Evolutionary conservation across 345 rosid genomes (phyloP).

Genomic region (Bruguiera parviflora): DNA sequence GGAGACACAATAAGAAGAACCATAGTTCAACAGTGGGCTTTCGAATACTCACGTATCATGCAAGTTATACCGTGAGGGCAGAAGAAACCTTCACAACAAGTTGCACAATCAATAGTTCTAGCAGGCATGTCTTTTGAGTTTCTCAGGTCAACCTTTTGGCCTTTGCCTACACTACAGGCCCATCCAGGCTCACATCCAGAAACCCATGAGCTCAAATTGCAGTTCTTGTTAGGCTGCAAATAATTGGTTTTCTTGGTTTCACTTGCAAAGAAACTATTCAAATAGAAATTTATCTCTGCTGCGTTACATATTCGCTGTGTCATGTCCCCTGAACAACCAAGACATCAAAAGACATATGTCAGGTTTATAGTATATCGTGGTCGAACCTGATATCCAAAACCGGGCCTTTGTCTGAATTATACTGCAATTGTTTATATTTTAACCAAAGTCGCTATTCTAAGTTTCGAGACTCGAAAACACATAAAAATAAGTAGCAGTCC

Average conservation of each 20-base stretch:
- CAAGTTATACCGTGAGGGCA: slow-evolving; percentile 97
- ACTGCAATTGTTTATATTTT: no score
- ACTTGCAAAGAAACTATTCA: slow-evolving; percentile 44
- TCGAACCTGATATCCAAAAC: background rate
- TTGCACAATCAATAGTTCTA: slow-evolving; percentile 46
- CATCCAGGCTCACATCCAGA: slow-evolving; percentile 99
- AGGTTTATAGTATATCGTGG: background rate
- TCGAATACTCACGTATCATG: slow-evolving; percentile 83
- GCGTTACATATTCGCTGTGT: slow-evolving; percentile 70
- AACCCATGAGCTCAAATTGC: slow-evolving; percentile 82
- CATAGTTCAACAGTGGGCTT: background rate
- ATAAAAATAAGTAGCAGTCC: background rate
- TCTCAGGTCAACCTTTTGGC: slow-evolving; percentile 45
- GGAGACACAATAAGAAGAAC: background rate
- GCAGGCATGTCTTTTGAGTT: slow-evolving; percentile 54
- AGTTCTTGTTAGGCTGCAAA: slow-evolving; percentile 80
- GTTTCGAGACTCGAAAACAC: no score
- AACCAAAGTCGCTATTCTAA: no score
- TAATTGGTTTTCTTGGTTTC: slow-evolving; percentile 44
- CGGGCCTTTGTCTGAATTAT: no score
- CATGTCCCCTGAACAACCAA: slow-evolving; percentile 58
- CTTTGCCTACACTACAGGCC: slow-evolving; percentile 62
- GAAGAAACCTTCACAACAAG: slow-evolving; percentile 96
- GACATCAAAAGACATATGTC: slow-evolving; percentile 1
- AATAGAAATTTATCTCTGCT: slow-evolving; percentile 82